phyloP scores from a whole-genome alignment of 73 alveolate genomes.

The Paramecium sonneborni region DNA sequence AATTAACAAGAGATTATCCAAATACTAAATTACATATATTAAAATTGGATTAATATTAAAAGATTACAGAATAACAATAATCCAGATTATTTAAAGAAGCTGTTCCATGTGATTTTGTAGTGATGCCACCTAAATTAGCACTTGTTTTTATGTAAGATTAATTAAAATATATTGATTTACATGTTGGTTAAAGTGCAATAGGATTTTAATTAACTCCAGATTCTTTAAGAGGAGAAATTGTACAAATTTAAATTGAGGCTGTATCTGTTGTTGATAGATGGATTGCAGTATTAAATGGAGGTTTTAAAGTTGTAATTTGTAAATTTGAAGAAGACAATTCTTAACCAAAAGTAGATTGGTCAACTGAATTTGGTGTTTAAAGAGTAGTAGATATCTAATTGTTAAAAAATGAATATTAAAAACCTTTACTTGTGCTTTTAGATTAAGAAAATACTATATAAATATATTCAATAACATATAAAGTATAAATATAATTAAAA shows the following conservation, averaged over 20 bases:
- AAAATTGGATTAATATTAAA: slow-evolving; percentile 6
- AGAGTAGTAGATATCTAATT: not conserved
- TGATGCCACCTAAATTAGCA: not conserved
- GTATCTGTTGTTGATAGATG: slow-evolving; percentile 6
- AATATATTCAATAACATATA: not conserved
- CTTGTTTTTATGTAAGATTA: slow-evolving; percentile 1
- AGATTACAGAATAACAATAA: not conserved
- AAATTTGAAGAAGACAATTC: slow-evolving; percentile 15
- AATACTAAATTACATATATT: slow-evolving; percentile 17
- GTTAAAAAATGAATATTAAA: not conserved
- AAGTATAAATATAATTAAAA: not conserved
- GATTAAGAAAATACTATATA: not conserved
- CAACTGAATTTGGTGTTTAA: slow-evolving; percentile 24
- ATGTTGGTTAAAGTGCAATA: not conserved
- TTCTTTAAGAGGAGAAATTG: not conserved
- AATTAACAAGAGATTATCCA: not conserved
- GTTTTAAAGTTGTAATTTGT: slow-evolving; percentile 28
- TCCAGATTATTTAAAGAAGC: slow-evolving; percentile 17
- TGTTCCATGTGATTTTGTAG: slow-evolving; percentile 19
- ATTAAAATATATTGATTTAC: not conserved
- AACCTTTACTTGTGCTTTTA: not conserved
- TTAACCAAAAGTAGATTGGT: slow-evolving; percentile 16
- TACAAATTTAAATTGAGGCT: not conserved
- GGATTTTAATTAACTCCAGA: not conserved
- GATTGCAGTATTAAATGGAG: slow-evolving; percentile 52